Base-by-base conservation (phyloP, 805 yeast species). In the Candida bentonensis region DNA sequence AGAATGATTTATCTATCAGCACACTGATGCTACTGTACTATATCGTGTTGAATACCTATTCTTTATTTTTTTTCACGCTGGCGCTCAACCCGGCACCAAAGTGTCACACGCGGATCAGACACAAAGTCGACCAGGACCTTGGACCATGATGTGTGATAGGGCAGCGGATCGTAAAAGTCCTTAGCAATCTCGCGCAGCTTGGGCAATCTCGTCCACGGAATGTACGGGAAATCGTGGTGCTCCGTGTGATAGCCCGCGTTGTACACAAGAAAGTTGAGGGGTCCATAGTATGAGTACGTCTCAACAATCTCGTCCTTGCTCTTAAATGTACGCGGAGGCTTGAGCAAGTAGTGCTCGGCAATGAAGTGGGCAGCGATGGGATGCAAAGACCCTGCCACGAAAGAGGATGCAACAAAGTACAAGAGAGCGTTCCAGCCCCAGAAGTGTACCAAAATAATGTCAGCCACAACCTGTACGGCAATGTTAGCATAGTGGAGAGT, bases 341-440 rank as follows among this genome's bases (percentile, higher is more conserved):
- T 51, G 60, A 85, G 68, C 13, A 85, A 76, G 57, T 84, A 85
- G 60, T 87, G 96, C 59, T 87, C 96, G n/a, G 95, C 89, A 51
- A 87, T 84, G 63, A 87, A 87, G 64, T 87, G 96, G 20, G 96
- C 96, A 1, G 96, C 94, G 48, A 86, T 79, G 22, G 96, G 96
- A 57, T 87, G 96, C 57, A 84, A 68, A 0, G 94, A 83, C 2
- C 96, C 96, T 0, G 95, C 95, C 43, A 87, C 65, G 58, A 87
- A 84, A 0, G 94, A 79, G 33, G 88, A 78, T 60, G 81, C 65
- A 22, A 87, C 58, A 50, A 87, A 73, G 60, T 87, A 87, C 34
- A 65, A 57, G 36, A 82, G 60, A 0, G 92, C 62, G 47, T 76
- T 73, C 65, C 68, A 58, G 0, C 94, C 89, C 76, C 84, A 79